Evolutionary conservation across 139 green algal genomes (phyloP).

Genomic region (Asterochloris sp.): DNA sequence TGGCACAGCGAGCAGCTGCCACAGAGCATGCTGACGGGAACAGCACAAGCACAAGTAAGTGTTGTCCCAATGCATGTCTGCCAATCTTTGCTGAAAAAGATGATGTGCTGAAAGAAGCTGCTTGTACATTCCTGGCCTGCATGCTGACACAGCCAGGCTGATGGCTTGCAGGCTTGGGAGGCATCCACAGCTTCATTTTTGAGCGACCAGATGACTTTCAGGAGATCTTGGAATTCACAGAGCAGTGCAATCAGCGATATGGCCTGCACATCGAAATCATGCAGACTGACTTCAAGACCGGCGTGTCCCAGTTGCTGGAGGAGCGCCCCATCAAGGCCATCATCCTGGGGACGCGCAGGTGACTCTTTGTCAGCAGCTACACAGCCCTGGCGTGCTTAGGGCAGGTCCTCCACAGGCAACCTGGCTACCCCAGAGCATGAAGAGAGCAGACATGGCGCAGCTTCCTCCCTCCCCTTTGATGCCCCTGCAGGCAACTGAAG

Average conservation of each 20-base stretch:
- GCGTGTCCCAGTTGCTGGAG: constrained; percentile 52
- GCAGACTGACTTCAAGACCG: constrained; percentile 69
- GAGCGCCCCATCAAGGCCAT: constrained; percentile 58
- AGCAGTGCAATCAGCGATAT: constrained; percentile 43
- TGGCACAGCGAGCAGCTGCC: constrained; percentile 21
- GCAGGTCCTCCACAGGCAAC: too few species aligned
- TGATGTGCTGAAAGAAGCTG: background rate
- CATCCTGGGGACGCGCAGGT: constrained; percentile 79
- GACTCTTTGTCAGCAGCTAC: background rate
- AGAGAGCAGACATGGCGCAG: too few species aligned
- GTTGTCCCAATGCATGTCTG: background rate
- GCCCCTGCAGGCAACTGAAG: too few species aligned
- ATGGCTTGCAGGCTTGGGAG: constrained; percentile 37
- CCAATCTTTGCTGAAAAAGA: too few species aligned
- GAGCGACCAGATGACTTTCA: constrained; percentile 66
- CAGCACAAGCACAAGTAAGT: background rate
- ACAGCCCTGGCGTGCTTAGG: too few species aligned
- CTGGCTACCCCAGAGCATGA: too few species aligned
- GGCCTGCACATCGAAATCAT: constrained; percentile 54
- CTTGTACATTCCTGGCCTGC: background rate
- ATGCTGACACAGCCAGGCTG: background rate
- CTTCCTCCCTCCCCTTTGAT: too few species aligned
- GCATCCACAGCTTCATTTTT: constrained; percentile 78
- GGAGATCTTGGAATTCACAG: constrained; percentile 59
- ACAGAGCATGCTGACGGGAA: constrained; percentile 4